phyloP scores from a whole-genome alignment of 2,329 filamentous ascomycete genomes.

The Fusarium sterilihyphosum region DNA sequence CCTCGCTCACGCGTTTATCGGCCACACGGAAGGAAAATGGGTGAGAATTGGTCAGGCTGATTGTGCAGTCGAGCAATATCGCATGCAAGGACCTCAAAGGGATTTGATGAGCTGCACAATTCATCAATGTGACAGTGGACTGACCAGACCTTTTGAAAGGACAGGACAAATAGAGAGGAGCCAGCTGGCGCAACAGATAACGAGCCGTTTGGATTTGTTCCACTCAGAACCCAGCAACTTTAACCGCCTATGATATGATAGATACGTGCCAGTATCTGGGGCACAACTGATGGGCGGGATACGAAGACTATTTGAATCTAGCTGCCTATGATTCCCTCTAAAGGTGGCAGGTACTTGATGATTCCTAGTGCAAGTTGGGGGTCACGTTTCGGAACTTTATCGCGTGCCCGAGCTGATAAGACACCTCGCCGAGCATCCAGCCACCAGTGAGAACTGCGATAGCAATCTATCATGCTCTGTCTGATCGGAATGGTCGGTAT shows the following conservation, averaged over 20 bases:
- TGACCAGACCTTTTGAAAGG: conserved; percentile 16
- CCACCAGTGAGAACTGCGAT: conserved; percentile 15
- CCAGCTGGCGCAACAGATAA: conserved; percentile 37
- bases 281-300: conserved; percentile 14
- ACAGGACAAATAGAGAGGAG: conserved; percentile 33
- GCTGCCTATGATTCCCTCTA: conserved; percentile 1
- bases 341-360: conserved; percentile 14
- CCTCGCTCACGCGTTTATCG: conserved; percentile 16
- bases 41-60: conserved; percentile 28
- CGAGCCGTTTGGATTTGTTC: conserved; percentile 23
- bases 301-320: conserved; percentile 9
- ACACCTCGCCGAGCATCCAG: not conserved
- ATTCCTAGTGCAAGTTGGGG: conserved; percentile 15
- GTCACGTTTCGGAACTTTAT: conserved; percentile 18
- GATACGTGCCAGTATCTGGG: conserved; percentile 7
- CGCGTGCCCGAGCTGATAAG: conserved; percentile 34
- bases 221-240: conserved; percentile 34
- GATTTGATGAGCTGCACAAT: conserved; percentile 12
- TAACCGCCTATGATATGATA: conserved; percentile 26
- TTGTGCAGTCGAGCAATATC: conserved; percentile 18
- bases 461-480: conserved; percentile 13
- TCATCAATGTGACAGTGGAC: conserved; percentile 19
- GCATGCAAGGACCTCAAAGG: conserved; percentile 30
- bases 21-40: conserved; percentile 19
- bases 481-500: not conserved